These are phyloP conservation scores for Candida glaebosa DNA, from an alignment of 805 yeast species.

Conservation along the genomic window DNA sequence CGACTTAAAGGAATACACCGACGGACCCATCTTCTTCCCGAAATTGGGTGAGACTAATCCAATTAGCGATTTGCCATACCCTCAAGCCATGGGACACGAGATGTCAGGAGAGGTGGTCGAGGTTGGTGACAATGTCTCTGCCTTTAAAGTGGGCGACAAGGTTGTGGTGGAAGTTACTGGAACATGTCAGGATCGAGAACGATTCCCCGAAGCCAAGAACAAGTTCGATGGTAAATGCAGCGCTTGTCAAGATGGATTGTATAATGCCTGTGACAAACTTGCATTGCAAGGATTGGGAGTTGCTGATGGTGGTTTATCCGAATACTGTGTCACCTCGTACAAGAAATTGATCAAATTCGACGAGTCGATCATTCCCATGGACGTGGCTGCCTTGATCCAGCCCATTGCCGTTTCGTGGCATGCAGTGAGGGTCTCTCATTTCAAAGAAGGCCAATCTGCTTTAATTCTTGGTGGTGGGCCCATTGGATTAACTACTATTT, in stretches of 20 bases:
- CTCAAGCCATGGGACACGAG: slow-evolving; percentile 59
- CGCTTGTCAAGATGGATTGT: slow-evolving; percentile 47
- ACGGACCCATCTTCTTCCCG: slow-evolving; percentile 59
- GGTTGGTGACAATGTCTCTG: slow-evolving; percentile 53
- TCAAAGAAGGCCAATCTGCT: slow-evolving; percentile 43
- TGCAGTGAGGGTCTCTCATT: slow-evolving; percentile 44
- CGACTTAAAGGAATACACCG: slow-evolving; percentile 54
- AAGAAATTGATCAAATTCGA: slow-evolving; percentile 42
- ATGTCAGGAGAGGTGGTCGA: slow-evolving; percentile 57
- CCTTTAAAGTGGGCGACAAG: slow-evolving; percentile 59
- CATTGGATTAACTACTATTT: slow-evolving; percentile 55
- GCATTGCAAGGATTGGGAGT: slow-evolving; percentile 56
- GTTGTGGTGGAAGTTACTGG: slow-evolving; percentile 64
- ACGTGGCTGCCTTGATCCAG: slow-evolving; percentile 51
- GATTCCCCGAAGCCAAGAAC: slow-evolving; percentile 34
- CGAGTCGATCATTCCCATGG: slow-evolving; percentile 33
- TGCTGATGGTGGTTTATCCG: slow-evolving; percentile 53
- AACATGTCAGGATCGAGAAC: slow-evolving; percentile 48
- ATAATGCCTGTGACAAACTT: slow-evolving; percentile 51
- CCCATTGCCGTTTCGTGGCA: slow-evolving; percentile 62
- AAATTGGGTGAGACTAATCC: slow-evolving; percentile 40
- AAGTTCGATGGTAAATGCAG: slow-evolving; percentile 31
- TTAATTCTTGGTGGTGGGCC: slow-evolving; percentile 63
- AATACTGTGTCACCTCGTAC: slow-evolving; percentile 40
- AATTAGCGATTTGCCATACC: slow-evolving; percentile 42